Percentiles rank a stretch among this genome's conserved stretches.
Conservation (phyloP, 352 stramenopile species). For the Phytophthora podocarpi region DNA sequence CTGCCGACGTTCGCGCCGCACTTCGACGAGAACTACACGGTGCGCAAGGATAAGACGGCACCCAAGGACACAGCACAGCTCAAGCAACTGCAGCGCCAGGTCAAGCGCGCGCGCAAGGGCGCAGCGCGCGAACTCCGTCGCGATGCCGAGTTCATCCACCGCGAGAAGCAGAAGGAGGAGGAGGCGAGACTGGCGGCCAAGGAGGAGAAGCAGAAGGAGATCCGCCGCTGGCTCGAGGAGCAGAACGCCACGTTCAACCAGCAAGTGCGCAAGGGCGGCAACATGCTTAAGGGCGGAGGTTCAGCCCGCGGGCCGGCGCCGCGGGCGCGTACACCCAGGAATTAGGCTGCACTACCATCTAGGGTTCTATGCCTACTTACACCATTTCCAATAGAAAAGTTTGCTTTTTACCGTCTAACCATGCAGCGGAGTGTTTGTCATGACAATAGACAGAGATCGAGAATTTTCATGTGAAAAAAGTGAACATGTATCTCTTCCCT, state of each 20-base stretch:
- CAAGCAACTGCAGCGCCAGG: constrained; percentile 94
- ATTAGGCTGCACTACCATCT: constrained; percentile 39
- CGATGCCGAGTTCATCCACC: constrained; percentile 94
- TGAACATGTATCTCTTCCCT: constrained; percentile 8
- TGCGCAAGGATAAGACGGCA: constrained; percentile 90
- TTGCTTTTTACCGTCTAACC: constrained; percentile 19
- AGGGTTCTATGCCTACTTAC: no score
- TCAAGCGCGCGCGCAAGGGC: constrained; percentile 97
- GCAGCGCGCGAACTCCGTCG: constrained; percentile 94
- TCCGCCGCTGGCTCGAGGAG: constrained; percentile 95
- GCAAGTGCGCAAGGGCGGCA: constrained; percentile 94
- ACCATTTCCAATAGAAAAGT: constrained; percentile 29
- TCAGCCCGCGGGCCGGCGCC: no score
- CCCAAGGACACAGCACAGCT: constrained; percentile 83
- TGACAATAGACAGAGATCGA: constrained; percentile 1
- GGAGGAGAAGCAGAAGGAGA: constrained; percentile 94
- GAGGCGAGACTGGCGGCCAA: constrained; percentile 70
- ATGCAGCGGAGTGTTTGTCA: not conserved
- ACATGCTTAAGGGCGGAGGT: constrained; percentile 95
- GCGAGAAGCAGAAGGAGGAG: constrained; percentile 92
- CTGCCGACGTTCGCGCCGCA: constrained; percentile 88
- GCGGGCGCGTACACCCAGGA: constrained; percentile 53
- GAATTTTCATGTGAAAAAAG: constrained; percentile 12
- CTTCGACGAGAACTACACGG: constrained; percentile 92
- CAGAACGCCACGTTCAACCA: constrained; percentile 98